Evolutionary conservation across 2,329 filamentous ascomycete species (phyloP), one percentile per base, ranked within the genome.

Genomic region (Mollisia scopiformis): DNA sequence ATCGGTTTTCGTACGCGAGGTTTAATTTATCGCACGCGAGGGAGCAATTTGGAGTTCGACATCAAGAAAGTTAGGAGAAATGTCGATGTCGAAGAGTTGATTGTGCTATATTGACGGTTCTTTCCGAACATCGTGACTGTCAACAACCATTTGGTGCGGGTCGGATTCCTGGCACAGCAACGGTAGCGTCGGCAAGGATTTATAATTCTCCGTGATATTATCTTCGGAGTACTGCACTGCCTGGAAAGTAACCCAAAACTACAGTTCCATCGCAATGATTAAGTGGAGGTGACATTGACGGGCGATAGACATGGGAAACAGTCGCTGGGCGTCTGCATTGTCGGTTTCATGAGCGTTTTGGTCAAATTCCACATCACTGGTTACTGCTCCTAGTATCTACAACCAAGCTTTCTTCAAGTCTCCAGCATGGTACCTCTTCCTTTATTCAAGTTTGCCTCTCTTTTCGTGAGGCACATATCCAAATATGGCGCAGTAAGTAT

Each of bases 401-500:
- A 47, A 14, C 47, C 39, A 33, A 53, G 25, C 49, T 53, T 54
- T 46, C 43, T 28, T 33, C 41, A 5, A 35, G 23, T 27, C 47
- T 33, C 58, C 64, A 68, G 23, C 37, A 89, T 89, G 87, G 86
- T 89, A 47, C 81, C 86, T 58, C 78, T 89, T 39, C 87, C 87
- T 21, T 78, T 89, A 19, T 89, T 89, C 76, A 89, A 89, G 77
- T 84, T 89, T 66, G 86, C 82, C 23, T 75, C 86, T 58, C 79
- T 89, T 50, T 86, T 89, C 66, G 79, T 89, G 70, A 82, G 85
- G 67, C 86, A 89, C 71, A 76, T 89, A 56, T 89, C 86, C 58
- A 89, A 89, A 76, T 89, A 89, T 79, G 86, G 86, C 71, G 86
- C 87, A 58, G 86, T 89, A 82, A 68, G 85, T 76, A 25, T 56